Evolutionary conservation across 371 early-diverging fungal genomes (phyloP).

Genomic region (Mortierella sp.): DNA sequence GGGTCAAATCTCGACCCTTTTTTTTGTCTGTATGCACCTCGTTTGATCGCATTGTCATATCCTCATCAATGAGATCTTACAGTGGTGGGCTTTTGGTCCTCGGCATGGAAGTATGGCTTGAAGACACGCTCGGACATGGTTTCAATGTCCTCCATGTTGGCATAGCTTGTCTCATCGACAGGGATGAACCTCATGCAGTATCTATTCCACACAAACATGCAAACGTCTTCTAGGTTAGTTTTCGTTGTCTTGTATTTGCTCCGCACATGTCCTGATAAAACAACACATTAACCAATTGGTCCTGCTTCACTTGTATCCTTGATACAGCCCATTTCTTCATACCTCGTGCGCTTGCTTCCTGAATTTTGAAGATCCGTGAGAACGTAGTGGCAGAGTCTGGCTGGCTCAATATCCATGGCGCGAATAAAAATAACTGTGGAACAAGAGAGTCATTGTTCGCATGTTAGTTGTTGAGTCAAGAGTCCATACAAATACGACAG

Average conservation of each 20-base stretch:
- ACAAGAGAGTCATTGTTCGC: not conserved
- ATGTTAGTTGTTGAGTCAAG: not conserved
- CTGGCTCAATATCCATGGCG: constrained; percentile 69
- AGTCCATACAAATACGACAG: not conserved
- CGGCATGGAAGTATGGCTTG: constrained; percentile 66
- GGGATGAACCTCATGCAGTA: constrained; percentile 76
- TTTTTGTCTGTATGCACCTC: too few species aligned
- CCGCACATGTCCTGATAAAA: not conserved
- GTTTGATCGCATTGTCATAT: too few species aligned
- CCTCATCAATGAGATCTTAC: constrained; percentile 31
- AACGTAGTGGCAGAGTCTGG: constrained; percentile 69
- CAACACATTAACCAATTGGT: not conserved
- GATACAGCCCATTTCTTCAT: not conserved
- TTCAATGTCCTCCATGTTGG: constrained; percentile 72
- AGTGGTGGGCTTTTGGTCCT: constrained; percentile 59
- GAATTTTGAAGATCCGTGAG: constrained; percentile 70
- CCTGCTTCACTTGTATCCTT: not conserved
- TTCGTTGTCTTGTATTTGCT: too few species aligned
- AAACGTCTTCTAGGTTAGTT: not conserved
- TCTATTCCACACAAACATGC: constrained; percentile 26
- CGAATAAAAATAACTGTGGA: constrained; percentile 66
- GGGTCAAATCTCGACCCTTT: not conserved
- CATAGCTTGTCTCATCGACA: constrained; percentile 70
- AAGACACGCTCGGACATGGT: constrained; percentile 65
- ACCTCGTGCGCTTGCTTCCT: constrained; percentile 71